phyloP scores from a whole-genome alignment of 148 eudicot genomes.

The Spergularia bocconei region DNA sequence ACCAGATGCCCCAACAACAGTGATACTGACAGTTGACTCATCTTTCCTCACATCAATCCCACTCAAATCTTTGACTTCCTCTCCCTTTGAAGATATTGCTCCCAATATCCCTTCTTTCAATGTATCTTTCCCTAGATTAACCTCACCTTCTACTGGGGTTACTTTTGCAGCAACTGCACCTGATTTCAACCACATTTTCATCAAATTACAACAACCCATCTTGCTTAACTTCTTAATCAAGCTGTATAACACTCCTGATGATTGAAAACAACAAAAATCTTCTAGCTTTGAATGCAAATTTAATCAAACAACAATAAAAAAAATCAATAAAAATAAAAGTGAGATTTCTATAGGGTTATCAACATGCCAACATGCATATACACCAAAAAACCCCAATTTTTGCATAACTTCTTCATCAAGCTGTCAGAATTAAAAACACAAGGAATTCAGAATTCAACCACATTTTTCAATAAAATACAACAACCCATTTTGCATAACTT shows the following conservation, averaged over 20 bases:
- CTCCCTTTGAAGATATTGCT: slow-evolving; percentile 40
- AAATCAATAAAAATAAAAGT: too few species aligned
- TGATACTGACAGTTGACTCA: slow-evolving; percentile 83
- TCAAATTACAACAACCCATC: slow-evolving; percentile 3
- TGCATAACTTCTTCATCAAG: too few species aligned
- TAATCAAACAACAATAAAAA: too few species aligned
- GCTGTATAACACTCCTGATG: not conserved
- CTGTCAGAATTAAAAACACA: too few species aligned
- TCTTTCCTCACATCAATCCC: slow-evolving; percentile 42
- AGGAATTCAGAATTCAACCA: too few species aligned
- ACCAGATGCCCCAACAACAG: slow-evolving; percentile 97
- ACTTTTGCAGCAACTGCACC: slow-evolving; percentile 48
- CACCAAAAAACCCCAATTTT: too few species aligned
- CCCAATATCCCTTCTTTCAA: slow-evolving; percentile 44
- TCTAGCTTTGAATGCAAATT: too few species aligned
- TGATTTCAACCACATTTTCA: not conserved
- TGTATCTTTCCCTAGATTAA: slow-evolving; percentile 40
- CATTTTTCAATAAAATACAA: too few species aligned
- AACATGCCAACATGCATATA: too few species aligned
- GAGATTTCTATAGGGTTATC: too few species aligned
- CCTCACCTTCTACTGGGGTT: slow-evolving; percentile 37
- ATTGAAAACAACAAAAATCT: too few species aligned
- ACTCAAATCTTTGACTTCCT: slow-evolving; percentile 37
- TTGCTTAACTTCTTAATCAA: not conserved
- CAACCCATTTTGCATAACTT: not conserved